Base-by-base conservation (phyloP, 352 stramenopile species). In the Pythium brachiatum region DNA sequence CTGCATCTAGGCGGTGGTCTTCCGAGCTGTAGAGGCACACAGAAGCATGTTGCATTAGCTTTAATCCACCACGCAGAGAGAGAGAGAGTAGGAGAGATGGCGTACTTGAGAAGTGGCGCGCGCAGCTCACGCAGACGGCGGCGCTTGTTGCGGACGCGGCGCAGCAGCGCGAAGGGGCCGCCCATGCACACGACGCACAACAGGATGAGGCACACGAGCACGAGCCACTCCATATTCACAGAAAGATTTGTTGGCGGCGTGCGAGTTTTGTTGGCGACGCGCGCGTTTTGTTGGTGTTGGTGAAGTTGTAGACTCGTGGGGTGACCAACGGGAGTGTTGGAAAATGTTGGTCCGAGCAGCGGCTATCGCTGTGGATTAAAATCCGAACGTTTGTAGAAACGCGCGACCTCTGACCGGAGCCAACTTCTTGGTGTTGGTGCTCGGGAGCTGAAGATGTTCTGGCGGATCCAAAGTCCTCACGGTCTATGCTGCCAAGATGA, bases 1-100 rank as follows among this genome's bases (percentile, higher is more conserved):
- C 64, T 20, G 64, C 64, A 25, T 72, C 64, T 21, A 67, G 31
- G 34, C 64, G 64, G 34, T 72, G 64, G 53, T 64, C 59, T 23
- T 66, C 48, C 0, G 64, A 51, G 21, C 63, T 70, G 21, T n/a
- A 50, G 7, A 39, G 0, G 13, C 2, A 67, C 3, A 57, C 12
- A 39, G 13, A 36, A 11, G 3, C 53, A 47, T 53, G 13, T n/a
- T n/a, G n/a, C n/a, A n/a, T n/a, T n/a, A n/a, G n/a, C n/a, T n/a
- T n/a, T n/a, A n/a, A 21, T 36, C 32, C 18, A 34, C 21, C 7
- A 38, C 12, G 12, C n/a, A 54, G 25, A 27, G 23, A 38, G 8
- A 20, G 3, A 20, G 20, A 9, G 44, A 18, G 44, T 32, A n/a
- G n/a, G 13, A n/a, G 25, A 21, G 23, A 9, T 1, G 12, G 58